A percentile compares a stretch with the other conserved stretches of the same genome.
Conservation (phyloP, 495 filamentous ascomycete genomes). For the Glonium stellatum region DNA sequence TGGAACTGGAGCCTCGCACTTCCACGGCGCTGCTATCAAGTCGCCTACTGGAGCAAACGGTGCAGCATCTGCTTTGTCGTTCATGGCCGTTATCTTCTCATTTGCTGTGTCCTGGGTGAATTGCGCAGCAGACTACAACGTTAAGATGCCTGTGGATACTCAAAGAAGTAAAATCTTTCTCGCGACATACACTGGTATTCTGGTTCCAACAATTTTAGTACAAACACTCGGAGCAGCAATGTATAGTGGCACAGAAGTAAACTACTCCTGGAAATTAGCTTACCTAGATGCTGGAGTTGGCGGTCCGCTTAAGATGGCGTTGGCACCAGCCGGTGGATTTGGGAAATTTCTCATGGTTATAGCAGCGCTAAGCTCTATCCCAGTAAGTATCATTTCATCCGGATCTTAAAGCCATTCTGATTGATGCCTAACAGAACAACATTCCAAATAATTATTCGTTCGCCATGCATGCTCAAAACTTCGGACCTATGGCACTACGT, state of each 20-base stretch:
- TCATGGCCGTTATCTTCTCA: conserved; percentile 24
- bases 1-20: conserved; percentile 34
- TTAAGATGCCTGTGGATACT: conserved; percentile 21
- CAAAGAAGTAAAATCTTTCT: conserved; percentile 22
- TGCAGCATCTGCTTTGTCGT: conserved; percentile 20
- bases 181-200: conserved; percentile 20
- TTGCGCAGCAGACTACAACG: conserved; percentile 25
- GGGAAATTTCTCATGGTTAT: conserved; percentile 39
- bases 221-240: conserved; percentile 21
- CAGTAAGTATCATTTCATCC: conserved; percentile 17
- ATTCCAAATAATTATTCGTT: conserved; percentile 28
- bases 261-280: conserved; percentile 14
- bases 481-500: conserved; percentile 34
- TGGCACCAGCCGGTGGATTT: conserved; percentile 32
- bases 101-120: conserved; percentile 26
- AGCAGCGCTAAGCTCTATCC: conserved; percentile 36
- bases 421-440: conserved; percentile 11
- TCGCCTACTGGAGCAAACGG: conserved; percentile 21
- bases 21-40: conserved; percentile 28
- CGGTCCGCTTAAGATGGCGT: conserved; percentile 19
- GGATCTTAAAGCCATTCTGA: neutral
- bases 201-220: conserved; percentile 16
- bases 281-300: conserved; percentile 15
- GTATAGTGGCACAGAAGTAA: conserved; percentile 12
- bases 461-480: conserved; percentile 32